phyloP scores from a whole-genome alignment of 2,329 filamentous ascomycete genomes.

The Aspergillus carbonarius region DNA sequence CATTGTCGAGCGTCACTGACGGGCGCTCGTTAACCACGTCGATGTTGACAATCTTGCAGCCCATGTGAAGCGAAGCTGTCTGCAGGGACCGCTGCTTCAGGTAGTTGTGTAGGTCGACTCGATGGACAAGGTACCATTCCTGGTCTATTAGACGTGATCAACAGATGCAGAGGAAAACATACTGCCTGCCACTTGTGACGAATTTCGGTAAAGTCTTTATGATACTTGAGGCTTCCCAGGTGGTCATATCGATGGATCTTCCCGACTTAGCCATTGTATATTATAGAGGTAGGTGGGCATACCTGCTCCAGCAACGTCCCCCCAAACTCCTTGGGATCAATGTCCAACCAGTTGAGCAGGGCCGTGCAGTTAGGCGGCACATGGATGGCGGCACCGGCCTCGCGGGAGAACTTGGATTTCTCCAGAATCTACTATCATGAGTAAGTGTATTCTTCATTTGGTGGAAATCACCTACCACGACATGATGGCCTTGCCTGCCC shows the following conservation, averaged over 20 bases:
- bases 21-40: constrained; percentile 15
- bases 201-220: constrained; percentile 17
- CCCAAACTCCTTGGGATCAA: constrained; percentile 22
- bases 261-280: background rate
- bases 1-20: constrained; percentile 22
- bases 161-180: background rate
- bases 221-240: constrained; percentile 17
- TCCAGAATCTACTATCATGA: constrained; percentile 28
- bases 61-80: constrained; percentile 22
- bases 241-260: constrained; percentile 23
- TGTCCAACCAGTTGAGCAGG: constrained; percentile 25
- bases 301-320: constrained; percentile 26
- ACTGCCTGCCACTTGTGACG: constrained; percentile 27
- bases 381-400: constrained; percentile 28
- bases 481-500: constrained; percentile 33
- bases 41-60: constrained; percentile 22
- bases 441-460: background rate
- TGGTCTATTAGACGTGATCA: background rate
- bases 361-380: constrained; percentile 29
- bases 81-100: constrained; percentile 34
- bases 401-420: constrained; percentile 25
- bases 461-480: constrained; percentile 27
- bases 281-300: background rate
- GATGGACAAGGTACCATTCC: constrained; percentile 38
- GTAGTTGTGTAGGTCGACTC: constrained; percentile 44